These are phyloP conservation scores for Theileria annulata DNA, from an alignment of 169 alveolate genomes.

Conservation along the genomic window DNA sequence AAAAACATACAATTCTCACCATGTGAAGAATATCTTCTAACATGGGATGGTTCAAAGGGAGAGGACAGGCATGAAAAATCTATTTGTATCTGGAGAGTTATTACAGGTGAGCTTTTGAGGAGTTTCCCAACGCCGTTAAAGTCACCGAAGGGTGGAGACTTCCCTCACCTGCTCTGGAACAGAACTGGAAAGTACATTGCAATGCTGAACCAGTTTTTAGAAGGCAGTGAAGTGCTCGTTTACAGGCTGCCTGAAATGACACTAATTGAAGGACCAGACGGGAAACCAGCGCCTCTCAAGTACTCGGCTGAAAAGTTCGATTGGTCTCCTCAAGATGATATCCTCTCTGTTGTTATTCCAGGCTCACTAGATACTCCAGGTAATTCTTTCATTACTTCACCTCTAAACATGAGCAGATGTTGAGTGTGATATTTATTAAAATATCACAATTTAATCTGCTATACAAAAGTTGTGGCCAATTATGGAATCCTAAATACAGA, in stretches of 20 bases:
- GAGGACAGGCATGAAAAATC: conserved; percentile 82
- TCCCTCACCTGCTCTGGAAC: conserved; percentile 84
- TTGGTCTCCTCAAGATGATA: conserved; percentile 90
- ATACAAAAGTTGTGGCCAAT: neutral
- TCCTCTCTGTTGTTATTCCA: conserved; percentile 83
- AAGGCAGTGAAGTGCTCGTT: conserved; percentile 69
- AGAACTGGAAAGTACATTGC: conserved; percentile 86
- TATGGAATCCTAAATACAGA: neutral
- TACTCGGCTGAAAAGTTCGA: conserved; percentile 84
- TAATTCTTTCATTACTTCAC: conserved; percentile 9
- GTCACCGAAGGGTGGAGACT: conserved; percentile 76
- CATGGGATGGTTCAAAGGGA: conserved; percentile 89
- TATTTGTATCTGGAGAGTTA: conserved; percentile 85
- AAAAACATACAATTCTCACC: conserved; percentile 85
- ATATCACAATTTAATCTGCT: conserved; percentile 16
- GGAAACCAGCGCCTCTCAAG: conserved; percentile 80
- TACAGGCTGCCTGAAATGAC: conserved; percentile 81
- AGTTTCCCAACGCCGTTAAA: conserved; percentile 77
- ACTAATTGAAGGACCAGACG: conserved; percentile 75
- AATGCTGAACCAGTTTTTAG: conserved; percentile 61
- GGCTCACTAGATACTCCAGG: conserved; percentile 89
- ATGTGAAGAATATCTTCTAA: conserved; percentile 83
- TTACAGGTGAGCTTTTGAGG: conserved; percentile 82
- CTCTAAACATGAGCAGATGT: conserved; percentile 3
- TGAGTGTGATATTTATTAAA: conserved; percentile 1